A percentile compares a stretch with the other conserved stretches of the same genome.
Conservation (phyloP, 2,329 filamentous ascomycete genomes). For the Alternaria incomplexa region DNA sequence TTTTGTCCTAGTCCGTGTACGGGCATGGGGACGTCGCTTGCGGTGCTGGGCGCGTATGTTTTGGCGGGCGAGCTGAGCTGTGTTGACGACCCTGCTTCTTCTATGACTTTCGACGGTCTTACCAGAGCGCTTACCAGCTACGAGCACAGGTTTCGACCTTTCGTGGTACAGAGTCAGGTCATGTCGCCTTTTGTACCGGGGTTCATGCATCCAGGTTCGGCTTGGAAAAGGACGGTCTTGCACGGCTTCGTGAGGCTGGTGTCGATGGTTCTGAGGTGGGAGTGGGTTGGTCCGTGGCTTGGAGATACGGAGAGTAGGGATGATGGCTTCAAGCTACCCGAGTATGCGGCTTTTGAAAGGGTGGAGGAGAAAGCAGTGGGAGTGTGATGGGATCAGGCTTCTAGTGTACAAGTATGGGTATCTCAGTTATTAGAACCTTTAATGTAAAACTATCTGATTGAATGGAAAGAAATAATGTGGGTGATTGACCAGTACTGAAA, state of each 20-base stretch:
- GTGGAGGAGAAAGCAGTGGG: not conserved
- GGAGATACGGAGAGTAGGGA: not conserved
- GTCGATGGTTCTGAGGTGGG: not conserved
- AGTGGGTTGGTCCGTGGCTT: not conserved
- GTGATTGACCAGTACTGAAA: not conserved
- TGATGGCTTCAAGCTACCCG: not conserved
- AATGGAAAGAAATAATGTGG: not conserved
- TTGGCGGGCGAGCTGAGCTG: slow-evolving; percentile 42
- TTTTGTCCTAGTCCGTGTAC: slow-evolving; percentile 57
- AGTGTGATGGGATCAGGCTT: not conserved
- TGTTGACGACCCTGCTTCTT: not conserved
- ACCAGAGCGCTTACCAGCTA: not conserved
- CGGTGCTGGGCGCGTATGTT: slow-evolving; percentile 48
- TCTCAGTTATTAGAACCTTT: not conserved
- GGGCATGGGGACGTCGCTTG: slow-evolving; percentile 48
- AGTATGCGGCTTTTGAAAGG: not conserved
- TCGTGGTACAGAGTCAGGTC: not conserved
- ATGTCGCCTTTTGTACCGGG: not conserved
- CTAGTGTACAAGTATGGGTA: not conserved
- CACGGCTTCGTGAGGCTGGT: not conserved
- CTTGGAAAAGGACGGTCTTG: not conserved
- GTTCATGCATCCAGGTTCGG: not conserved
- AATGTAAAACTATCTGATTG: not conserved
- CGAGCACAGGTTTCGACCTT: not conserved
- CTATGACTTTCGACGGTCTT: not conserved